Conservation (phyloP, 495 filamentous ascomycete genomes). For the Aspergillus ostianus region DNA sequence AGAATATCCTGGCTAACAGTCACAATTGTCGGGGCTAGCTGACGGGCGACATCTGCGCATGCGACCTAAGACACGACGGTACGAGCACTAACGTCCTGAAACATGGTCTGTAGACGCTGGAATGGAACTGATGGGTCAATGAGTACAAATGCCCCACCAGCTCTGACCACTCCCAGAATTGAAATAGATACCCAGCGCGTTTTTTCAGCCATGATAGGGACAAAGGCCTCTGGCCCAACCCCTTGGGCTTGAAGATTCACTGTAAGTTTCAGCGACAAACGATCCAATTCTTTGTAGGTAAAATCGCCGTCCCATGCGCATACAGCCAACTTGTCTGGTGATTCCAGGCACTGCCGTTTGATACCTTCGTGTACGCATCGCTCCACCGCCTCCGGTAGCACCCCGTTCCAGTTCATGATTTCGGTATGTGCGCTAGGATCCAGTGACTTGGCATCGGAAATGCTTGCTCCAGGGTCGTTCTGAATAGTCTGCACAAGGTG, state of each 20-base stretch:
- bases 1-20: neutral
- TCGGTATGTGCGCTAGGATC: neutral
- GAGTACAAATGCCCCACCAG: constrained; percentile 45
- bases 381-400: neutral
- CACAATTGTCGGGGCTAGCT: neutral
- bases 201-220: constrained; percentile 50
- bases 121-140: constrained; percentile 35
- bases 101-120: neutral
- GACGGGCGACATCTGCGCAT: neutral
- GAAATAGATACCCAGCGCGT: constrained; percentile 40
- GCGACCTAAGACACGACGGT: neutral
- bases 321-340: constrained; percentile 28
- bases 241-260: constrained; percentile 25
- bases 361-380: neutral
- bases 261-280: constrained; percentile 23
- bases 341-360: neutral
- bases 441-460: neutral
- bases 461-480: neutral
- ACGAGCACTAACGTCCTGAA: neutral
- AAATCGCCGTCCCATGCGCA: constrained; percentile 48
- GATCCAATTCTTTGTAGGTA: constrained; percentile 47
- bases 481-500: neutral
- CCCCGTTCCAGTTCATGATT: neutral
- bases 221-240: constrained; percentile 29
- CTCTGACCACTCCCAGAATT: constrained; percentile 42